Percentiles rank a stretch among this genome's conserved stretches.
These are phyloP conservation scores for Colletotrichum lindemuthianum DNA, from an alignment of 2,329 filamentous ascomycete species.

Conservation along the genomic window DNA sequence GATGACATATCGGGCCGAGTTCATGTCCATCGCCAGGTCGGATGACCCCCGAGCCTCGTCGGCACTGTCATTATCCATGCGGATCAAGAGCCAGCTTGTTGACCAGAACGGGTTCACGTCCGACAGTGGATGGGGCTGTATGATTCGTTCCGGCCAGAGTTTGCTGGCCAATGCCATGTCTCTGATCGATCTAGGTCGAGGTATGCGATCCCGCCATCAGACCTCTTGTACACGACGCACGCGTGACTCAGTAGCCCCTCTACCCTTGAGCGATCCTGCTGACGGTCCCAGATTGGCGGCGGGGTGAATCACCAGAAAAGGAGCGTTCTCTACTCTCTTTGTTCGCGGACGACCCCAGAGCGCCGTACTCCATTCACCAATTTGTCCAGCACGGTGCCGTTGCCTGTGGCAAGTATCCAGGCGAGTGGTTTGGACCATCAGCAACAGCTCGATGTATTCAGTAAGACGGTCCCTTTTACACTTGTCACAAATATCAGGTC, in stretches of 20 bases:
- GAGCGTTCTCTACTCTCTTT: constrained; percentile 79
- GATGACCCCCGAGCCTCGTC: constrained; percentile 76
- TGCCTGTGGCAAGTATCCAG: constrained; percentile 92
- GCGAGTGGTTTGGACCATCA: constrained; percentile 99
- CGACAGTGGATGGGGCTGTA: constrained; percentile 97
- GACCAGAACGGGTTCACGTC: constrained; percentile 88
- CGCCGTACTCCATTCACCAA: constrained; percentile 93
- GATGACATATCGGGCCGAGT: constrained; percentile 95
- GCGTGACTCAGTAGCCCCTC: too few relatives aligned
- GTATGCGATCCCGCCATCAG: constrained; percentile 53
- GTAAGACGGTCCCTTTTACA: constrained; percentile 60
- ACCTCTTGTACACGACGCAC: neutral
- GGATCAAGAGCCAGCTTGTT: constrained; percentile 81
- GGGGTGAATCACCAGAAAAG: constrained; percentile 63
- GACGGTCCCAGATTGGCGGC: constrained; percentile 73
- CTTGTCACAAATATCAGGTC: neutral
- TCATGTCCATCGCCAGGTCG: constrained; percentile 83
- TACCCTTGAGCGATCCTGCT: too few relatives aligned
- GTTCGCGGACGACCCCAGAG: constrained; percentile 87
- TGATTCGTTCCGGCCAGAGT: constrained; percentile 97
- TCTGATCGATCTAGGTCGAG: constrained; percentile 79
- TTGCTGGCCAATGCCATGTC: constrained; percentile 87
- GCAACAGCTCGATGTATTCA: constrained; percentile 94
- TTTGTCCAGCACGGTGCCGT: constrained; percentile 90
- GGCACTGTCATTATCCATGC: constrained; percentile 83